Evolutionary conservation across 2,329 filamentous ascomycete genomes (phyloP), one percentile per base, ranked within the genome.

Genomic region (Penicillium vulpinum): DNA sequence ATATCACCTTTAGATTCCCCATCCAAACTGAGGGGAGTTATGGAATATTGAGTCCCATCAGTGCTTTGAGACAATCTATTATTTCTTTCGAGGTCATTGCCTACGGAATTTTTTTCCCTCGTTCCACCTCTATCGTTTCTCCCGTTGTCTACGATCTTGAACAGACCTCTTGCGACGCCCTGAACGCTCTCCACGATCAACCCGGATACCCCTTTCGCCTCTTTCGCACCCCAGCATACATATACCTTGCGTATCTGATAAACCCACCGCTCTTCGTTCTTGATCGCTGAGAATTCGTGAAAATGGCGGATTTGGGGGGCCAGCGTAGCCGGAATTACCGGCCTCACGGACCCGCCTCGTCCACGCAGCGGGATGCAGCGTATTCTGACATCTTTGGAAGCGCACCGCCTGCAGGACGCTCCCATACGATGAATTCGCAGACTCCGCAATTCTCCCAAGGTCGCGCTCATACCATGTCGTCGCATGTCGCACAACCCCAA

Each of bases 311-410:
- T 73, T 84, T 87, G 76, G 78, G 82, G 71, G 75, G 81, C 64
- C 85, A 86, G 70, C 82, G 85, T 73, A 83, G 84, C 67, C 81
- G 85, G 73, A 81, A 83, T 69, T 81, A 85, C 75, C 78, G 83
- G 72, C 74, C 80, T 61, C 81, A 84, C 72, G 82, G 80, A 59
- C 79, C 80, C 70, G 74, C 81, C 51, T 78, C 82, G 39, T 78
- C 81, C 59, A 76, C 76, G 70, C 90, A 94, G 77, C 89, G 94
- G 78, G 92, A 99, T 85, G 91, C 91, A 66, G 94, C 93, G 64
- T 99, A 95, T 76, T 91, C 90, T 64, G 93, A 93, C 78, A 97
- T 97, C 72, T 99, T 97, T 74, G 94, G 93, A 66, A 87, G 87
- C 63, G 84, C 90, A 63, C 92, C 91, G 62, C 91, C 91, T 45